Conservation (phyloP, 352 stramenopile species). For the Globisporangium uncinulatum region DNA sequence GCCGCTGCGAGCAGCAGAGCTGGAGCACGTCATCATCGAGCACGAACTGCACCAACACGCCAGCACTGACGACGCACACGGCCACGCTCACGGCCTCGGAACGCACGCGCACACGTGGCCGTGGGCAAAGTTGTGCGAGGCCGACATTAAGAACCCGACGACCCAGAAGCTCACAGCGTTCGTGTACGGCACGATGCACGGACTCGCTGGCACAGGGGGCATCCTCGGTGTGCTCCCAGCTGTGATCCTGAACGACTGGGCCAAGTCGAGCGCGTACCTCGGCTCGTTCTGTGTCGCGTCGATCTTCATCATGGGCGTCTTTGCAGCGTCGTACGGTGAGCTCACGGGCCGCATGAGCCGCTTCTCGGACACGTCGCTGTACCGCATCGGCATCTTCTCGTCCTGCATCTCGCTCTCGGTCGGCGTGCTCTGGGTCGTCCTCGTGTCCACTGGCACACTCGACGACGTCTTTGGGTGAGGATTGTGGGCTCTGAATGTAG, state of each 20-base stretch:
- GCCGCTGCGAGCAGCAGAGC: constrained; percentile 17
- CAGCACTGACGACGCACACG: constrained; percentile 2
- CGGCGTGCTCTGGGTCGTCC: constrained; percentile 63
- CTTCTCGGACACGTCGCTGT: constrained; percentile 49
- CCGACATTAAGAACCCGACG: constrained; percentile 53
- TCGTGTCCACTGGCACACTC: constrained; percentile 60
- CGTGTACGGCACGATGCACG: constrained; percentile 81
- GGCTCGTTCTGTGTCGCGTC: constrained; percentile 79
- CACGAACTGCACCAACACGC: constrained; percentile 31
- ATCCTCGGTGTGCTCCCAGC: constrained; percentile 83
- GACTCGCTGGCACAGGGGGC: constrained; percentile 62
- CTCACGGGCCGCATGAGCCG: constrained; percentile 52
- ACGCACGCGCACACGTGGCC: constrained; percentile 11
- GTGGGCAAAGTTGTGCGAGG: constrained; percentile 32
- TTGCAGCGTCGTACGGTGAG: constrained; percentile 77
- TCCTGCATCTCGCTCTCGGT: constrained; percentile 59
- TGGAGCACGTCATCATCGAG: constrained; percentile 28
- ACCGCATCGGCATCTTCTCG: constrained; percentile 60
- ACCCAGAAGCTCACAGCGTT: constrained; percentile 72
- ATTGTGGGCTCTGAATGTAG: neutral
- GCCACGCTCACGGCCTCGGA: constrained; percentile 3
- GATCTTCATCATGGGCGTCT: constrained; percentile 86
- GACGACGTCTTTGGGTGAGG: constrained; percentile 60
- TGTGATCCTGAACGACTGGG: constrained; percentile 75
- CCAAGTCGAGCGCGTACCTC: constrained; percentile 74